Base-by-base conservation (phyloP, 2,329 filamentous ascomycete genomes). In the Microdochium trichocladiopsis region DNA sequence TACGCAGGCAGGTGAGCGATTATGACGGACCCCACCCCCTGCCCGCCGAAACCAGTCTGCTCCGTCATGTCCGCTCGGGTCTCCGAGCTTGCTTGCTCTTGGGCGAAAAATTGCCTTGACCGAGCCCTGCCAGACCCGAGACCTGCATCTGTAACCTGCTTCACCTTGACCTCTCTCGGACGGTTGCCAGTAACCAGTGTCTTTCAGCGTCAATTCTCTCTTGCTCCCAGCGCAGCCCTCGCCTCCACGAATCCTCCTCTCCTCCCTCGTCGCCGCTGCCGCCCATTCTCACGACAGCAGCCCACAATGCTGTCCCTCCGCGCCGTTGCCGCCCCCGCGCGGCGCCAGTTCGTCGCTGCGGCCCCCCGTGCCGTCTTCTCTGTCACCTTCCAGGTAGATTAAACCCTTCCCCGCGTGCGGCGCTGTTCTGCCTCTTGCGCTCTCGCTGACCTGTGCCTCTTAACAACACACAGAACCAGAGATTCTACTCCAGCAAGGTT, bases 261-360 rank as follows among this genome's bases (percentile, higher is more conserved):
- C 61, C 56, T 54, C 61, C 51, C 56, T 54, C 53, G 50, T 52
- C 52, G 53, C 48, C 18, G 50, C 52, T 16, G 41, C 41, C 21
- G 21, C 36, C 36, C 56, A 25, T 52, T 53, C 56, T 59, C 56
- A 61, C 72, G 79, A 2, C 18, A 8, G n/a, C 41, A 21, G 41
- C 14, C 18, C 41, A 87, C 69, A 67, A 96, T 96, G 91, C 79
- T 95, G 74, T 85, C 88, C 74, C 77, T 88, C 70, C 87, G 90
- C 75, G 83, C 85, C 65, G 82, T 92, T 72, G 83, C 85, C 72
- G 82, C 82, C 66, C 86, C 89, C 67, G 82, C 84, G 72, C 83
- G 88, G 72, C 75, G 81, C 73, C 89, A 95, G 77, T 89, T 83
- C 80, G 76, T 92, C 72, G 85, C 86, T 71, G 80, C 82, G 66